Evolutionary conservation across 768 basidiomycete species (phyloP).

Genomic region (Basidioascus undulatus): DNA sequence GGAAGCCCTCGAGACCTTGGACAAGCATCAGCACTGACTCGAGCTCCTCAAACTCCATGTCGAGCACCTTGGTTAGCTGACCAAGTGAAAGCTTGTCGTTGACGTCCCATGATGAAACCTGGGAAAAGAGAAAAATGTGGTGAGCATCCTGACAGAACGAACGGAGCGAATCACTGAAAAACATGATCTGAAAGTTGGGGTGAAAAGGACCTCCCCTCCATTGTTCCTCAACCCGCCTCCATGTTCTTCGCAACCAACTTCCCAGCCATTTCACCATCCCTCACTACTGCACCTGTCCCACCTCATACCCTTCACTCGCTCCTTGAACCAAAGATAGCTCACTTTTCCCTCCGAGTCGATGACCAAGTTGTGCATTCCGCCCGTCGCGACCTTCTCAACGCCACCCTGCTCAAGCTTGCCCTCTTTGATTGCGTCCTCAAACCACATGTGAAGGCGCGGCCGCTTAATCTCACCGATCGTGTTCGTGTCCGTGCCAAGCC

Average conservation of each 20-base stretch:
- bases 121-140: conserved; percentile 7
- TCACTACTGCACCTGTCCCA: no score
- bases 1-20: conserved; percentile 36
- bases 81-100: conserved; percentile 23
- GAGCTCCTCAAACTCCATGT: conserved; percentile 18
- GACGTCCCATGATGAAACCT: conserved; percentile 19
- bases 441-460: conserved; percentile 50
- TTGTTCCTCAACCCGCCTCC: no score
- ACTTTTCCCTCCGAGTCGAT: conserved; percentile 77
- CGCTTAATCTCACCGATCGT: conserved; percentile 50
- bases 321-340: no score
- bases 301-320: no score
- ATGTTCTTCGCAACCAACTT: no score
- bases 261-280: no score
- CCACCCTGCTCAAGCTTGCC: conserved; percentile 23
- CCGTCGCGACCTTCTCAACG: conserved; percentile 54
- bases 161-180: no score
- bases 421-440: conserved; percentile 46
- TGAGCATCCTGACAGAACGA: no score
- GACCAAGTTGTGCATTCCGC: conserved; percentile 72
- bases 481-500: conserved; percentile 48
- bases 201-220: no score
- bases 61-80: conserved; percentile 16
- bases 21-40: conserved; percentile 18
- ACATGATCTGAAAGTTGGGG: no score